phyloP scores from a whole-genome alignment of 1,284 basidiomycete genomes.

The Mycena citricolor region DNA sequence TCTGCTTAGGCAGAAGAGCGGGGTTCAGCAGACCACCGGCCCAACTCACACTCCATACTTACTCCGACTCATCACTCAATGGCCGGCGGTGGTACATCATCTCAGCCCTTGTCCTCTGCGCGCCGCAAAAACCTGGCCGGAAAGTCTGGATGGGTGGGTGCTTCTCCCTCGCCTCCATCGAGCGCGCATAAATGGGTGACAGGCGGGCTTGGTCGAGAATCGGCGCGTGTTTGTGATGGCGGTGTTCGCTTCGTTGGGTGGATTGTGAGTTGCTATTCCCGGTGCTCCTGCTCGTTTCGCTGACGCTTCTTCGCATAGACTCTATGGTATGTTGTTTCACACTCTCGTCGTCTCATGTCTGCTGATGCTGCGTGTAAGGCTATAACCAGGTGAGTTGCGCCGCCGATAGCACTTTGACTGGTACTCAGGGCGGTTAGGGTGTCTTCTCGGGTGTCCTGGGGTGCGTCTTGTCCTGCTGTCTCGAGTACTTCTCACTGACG shows the following conservation, averaged over 20 bases:
- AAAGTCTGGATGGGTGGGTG: no score
- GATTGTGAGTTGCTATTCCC: constrained; percentile 61
- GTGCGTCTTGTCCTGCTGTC: constrained; percentile 32
- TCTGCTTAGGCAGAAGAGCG: no score
- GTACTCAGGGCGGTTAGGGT: constrained; percentile 44
- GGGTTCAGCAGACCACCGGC: no score
- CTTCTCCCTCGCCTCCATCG: no score
- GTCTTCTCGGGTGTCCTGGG: constrained; percentile 72
- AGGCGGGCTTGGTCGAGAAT: constrained; percentile 66
- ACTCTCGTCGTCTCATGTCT: constrained; percentile 2
- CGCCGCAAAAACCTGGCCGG: no score
- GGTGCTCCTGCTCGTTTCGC: constrained; percentile 1
- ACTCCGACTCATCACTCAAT: no score
- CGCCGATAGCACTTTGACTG: constrained; percentile 3
- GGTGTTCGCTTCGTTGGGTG: constrained; percentile 72
- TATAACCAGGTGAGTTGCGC: constrained; percentile 63
- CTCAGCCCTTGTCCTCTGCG: no score
- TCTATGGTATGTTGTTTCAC: constrained; percentile 45
- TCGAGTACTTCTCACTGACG: constrained; percentile 1
- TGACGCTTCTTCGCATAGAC: constrained; percentile 31
- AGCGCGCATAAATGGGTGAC: no score
- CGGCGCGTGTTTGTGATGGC: constrained; percentile 60
- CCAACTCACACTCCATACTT: no score
- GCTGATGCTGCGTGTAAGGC: constrained; percentile 34
- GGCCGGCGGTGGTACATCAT: no score